Percentiles rank a stretch among this genome's conserved stretches.
These are phyloP conservation scores for Mycena metata DNA, from an alignment of 768 basidiomycete species.

Conservation along the genomic window DNA sequence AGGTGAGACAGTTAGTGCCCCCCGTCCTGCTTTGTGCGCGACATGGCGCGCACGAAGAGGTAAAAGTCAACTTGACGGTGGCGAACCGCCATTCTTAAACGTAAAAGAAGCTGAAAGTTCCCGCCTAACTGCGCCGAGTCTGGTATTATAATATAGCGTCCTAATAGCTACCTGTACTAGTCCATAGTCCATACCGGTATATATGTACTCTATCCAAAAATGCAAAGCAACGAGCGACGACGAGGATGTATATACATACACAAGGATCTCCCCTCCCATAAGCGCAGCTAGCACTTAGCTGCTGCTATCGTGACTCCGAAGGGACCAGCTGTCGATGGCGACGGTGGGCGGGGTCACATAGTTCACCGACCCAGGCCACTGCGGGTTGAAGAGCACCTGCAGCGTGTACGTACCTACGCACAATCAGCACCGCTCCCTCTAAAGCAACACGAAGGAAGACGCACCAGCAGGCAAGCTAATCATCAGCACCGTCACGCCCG, in stretches of 20 bases:
- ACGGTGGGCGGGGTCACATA: constrained; percentile 83
- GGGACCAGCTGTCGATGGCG: constrained; percentile 78
- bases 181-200: not conserved
- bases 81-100: no score
- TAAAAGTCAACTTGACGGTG: no score
- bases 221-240: not conserved
- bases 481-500: constrained; percentile 82
- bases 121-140: no score
- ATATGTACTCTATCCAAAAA: not conserved
- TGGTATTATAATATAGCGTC: not conserved
- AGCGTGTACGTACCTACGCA: constrained; percentile 65
- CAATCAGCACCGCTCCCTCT: not conserved
- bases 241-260: not conserved
- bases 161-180: no score
- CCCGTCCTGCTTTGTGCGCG: no score
- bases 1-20: no score
- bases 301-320: constrained; percentile 76
- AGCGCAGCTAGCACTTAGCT: not conserved
- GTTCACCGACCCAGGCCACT: constrained; percentile 37
- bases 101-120: no score
- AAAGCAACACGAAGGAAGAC: not conserved
- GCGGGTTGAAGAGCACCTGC: constrained; percentile 83
- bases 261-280: not conserved
- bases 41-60: no score
- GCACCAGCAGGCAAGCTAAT: constrained; percentile 78